Percentiles rank a stretch among this genome's conserved stretches.
Evolutionary conservation across 352 stramenopile species (phyloP).

Genomic region (Pythium scleroteichum): DNA sequence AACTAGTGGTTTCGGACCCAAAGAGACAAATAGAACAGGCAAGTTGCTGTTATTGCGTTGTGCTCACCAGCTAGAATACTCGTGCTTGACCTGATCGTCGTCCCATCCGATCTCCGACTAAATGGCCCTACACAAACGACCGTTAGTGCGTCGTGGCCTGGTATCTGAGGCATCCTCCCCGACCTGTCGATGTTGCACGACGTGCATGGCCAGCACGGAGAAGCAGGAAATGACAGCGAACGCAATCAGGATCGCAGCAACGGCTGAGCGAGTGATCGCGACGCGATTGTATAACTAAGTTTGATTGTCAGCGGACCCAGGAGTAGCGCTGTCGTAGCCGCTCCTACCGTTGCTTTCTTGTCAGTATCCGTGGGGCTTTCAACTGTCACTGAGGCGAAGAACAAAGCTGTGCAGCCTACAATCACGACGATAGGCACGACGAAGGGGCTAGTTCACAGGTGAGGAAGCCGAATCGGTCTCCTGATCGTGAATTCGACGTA

Average conservation of each 20-base stretch:
- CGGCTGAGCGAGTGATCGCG: constrained; percentile 33
- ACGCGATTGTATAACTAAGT: constrained; percentile 40
- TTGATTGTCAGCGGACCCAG: not conserved
- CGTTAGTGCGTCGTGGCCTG: no score
- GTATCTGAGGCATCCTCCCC: no score
- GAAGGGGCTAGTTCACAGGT: constrained; percentile 22
- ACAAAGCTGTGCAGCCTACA: constrained; percentile 31
- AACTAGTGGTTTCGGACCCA: constrained; percentile 17
- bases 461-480: constrained; percentile 3
- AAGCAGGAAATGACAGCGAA: constrained; percentile 42
- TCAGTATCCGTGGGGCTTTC: constrained; percentile 15
- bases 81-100: constrained; percentile 17
- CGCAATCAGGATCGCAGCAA: constrained; percentile 41
- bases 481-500: no score
- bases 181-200: constrained; percentile 38
- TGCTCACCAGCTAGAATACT: constrained; percentile 24
- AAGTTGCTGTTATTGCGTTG: not conserved
- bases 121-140: constrained; percentile 27
- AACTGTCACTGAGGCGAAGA: constrained; percentile 42
- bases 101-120: constrained; percentile 25
- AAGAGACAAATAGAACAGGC: constrained; percentile 36
- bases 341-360: constrained; percentile 3
- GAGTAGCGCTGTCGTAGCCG: not conserved
- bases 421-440: constrained; percentile 29
- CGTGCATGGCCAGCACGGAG: constrained; percentile 36